A percentile compares a stretch with the other conserved stretches of the same genome.
Evolutionary conservation across 768 basidiomycete genomes (phyloP).

Genomic region (Pleurotus sapidus): DNA sequence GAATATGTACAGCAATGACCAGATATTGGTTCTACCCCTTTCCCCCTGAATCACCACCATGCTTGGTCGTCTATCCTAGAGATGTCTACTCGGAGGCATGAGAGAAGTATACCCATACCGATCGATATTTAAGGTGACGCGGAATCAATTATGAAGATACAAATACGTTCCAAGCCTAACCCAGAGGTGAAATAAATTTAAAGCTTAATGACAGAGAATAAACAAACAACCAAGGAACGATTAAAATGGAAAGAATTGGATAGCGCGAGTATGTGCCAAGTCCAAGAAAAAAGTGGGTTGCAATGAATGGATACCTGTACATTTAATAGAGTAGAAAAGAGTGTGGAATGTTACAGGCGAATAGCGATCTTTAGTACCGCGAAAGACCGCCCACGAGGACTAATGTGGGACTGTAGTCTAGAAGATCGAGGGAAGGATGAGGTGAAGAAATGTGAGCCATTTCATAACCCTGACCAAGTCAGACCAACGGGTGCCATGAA

Average conservation of each 20-base stretch:
- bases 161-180: not conserved
- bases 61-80: too few relatives aligned
- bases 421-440: not conserved
- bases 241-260: not conserved
- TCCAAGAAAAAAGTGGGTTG: not conserved
- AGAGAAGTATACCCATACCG: too few relatives aligned
- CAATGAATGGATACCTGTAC: not conserved
- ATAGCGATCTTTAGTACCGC: not conserved
- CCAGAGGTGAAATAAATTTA: not conserved
- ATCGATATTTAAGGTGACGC: not conserved
- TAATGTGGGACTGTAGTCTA: conserved; percentile 3
- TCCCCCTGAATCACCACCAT: too few relatives aligned
- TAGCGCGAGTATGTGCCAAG: not conserved
- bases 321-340: not conserved
- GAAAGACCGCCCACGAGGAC: not conserved
- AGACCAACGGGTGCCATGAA: conserved; percentile 28
- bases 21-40: too few relatives aligned
- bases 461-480: conserved; percentile 7
- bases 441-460: not conserved
- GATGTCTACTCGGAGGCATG: too few relatives aligned
- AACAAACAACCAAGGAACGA: not conserved
- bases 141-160: not conserved
- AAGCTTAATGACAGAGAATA: not conserved
- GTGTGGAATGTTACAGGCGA: not conserved
- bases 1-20: too few relatives aligned